These are phyloP conservation scores for Neurospora pannonica DNA, from an alignment of 495 filamentous ascomycete species.

Conservation along the genomic window DNA sequence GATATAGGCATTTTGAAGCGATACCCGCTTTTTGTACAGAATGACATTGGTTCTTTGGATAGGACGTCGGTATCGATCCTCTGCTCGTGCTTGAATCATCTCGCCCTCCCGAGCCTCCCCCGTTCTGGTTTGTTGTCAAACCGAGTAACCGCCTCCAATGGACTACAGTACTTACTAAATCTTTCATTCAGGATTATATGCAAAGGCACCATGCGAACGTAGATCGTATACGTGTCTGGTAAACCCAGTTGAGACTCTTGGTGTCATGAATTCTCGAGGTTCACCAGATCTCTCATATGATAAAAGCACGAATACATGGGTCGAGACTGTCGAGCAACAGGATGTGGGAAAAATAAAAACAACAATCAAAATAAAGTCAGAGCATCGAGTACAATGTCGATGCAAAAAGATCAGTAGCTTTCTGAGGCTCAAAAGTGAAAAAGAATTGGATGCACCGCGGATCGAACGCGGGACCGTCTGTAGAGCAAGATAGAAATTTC, in stretches of 20 bases:
- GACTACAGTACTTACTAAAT: not conserved
- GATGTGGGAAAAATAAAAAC: not conserved
- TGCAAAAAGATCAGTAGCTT: not conserved
- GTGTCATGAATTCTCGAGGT: not conserved
- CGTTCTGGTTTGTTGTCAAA: not conserved
- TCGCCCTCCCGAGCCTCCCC: not conserved
- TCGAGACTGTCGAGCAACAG: not conserved
- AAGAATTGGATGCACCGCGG: conserved; percentile 6
- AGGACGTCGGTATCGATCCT: not conserved
- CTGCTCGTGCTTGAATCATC: not conserved
- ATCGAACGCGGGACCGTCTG: conserved; percentile 11
- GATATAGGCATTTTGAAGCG: not conserved
- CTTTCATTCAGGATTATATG: not conserved
- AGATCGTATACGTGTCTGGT: not conserved
- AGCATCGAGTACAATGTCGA: not conserved
- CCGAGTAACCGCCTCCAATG: not conserved
- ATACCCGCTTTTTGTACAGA: not conserved
- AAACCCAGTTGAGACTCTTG: not conserved
- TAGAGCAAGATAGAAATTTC: conserved; percentile 1
- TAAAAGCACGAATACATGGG: not conserved
- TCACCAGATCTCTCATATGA: not conserved
- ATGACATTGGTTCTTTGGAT: not conserved
- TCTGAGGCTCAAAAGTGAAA: not conserved
- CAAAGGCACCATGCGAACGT: not conserved
- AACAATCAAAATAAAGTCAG: not conserved